A percentile compares a stretch with the other conserved stretches of the same genome.
These are phyloP conservation scores for Phytopythium montanum DNA, from an alignment of 352 stramenopile genomes.

Conservation along the genomic window DNA sequence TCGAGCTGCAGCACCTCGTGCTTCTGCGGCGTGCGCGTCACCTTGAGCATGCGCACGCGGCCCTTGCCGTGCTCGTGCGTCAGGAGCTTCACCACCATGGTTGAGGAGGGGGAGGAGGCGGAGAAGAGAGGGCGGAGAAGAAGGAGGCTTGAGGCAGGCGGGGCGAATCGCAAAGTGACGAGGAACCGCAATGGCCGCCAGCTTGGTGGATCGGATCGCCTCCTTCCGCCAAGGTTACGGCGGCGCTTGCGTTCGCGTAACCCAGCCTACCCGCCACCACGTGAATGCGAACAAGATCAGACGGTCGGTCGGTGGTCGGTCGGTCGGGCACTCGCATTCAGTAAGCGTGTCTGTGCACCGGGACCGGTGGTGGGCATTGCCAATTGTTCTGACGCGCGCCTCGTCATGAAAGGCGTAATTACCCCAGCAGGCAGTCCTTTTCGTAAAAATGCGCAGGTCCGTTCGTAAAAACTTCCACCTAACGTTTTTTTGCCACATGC, in stretches of 20 bases:
- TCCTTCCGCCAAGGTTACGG: neutral
- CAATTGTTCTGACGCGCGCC: neutral
- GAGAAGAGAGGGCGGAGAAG: constrained; percentile 1
- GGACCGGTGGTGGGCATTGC: neutral
- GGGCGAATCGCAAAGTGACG: constrained; percentile 36
- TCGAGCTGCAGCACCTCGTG: constrained; percentile 83
- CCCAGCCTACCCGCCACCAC: neutral
- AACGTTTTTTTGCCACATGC: constrained; percentile 4
- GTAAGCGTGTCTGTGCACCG: no score
- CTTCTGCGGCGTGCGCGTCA: constrained; percentile 66
- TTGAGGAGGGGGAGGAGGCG: neutral
- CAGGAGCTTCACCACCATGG: constrained; percentile 70
- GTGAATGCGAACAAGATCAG: constrained; percentile 2
- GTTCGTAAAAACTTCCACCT: neutral
- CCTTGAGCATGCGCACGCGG: constrained; percentile 84
- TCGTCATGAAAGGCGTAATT: constrained; percentile 5
- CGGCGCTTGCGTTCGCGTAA: no score
- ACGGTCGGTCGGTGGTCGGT: constrained; percentile 10
- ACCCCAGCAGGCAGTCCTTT: no score
- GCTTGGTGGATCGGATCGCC: neutral
- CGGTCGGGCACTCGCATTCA: constrained; percentile 34
- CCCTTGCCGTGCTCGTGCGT: constrained; percentile 84
- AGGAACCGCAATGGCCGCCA: neutral
- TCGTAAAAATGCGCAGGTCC: neutral
- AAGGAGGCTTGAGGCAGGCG: constrained; percentile 13